Base-by-base conservation (phyloP, 306 rosid genomes). In the Prunus mira region DNA sequence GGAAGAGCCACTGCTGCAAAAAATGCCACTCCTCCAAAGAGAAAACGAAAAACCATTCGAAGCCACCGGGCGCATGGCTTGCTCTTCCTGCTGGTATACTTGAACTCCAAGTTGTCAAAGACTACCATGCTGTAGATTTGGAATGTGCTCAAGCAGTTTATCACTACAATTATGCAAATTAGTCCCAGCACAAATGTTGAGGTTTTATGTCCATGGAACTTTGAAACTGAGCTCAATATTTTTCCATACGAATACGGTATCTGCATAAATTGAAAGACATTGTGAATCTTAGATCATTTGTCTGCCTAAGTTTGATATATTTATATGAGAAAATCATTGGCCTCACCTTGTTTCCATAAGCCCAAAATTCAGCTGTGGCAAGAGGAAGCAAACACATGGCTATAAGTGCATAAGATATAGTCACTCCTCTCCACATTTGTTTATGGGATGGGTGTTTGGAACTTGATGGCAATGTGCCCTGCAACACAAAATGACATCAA, bases 401-500 rank as follows among this genome's bases (percentile, higher is more conserved):
- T 41, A 84, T 86, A 1, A 82, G 43, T 66, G 57, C 7, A 61
- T 89, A 90, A 2, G 97, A 85, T 34, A 85, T 12, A 15, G 45
- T 71, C 72, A 93, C 92, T 65, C 79, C 94, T 78, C 58, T 77
- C 45, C 77, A 81, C 97, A 93, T 93, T 60, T 76, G 52, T 80
- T 13, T 69, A 55, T 46, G 38, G 8, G 92, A 80, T 25, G 85
- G 71, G 25, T 65, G 52, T 41, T 83, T 80, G 1, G 69, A 34
- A 70, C 67, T 78, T 34, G 92, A 87, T 67, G 96, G 92, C 38
- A 93, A 57, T 7, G 97, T 93, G 12, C 93, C 97, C 93, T 92
- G 85, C 81, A 81, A 61, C 73, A n/a, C 13, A 45, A 18, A 28
- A 27, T 32, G 38, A 32, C 41, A 34, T 8, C 2, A 34, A 34